Base-by-base conservation (phyloP, 1,284 basidiomycete genomes). In the Salmacisia buchloeana region DNA sequence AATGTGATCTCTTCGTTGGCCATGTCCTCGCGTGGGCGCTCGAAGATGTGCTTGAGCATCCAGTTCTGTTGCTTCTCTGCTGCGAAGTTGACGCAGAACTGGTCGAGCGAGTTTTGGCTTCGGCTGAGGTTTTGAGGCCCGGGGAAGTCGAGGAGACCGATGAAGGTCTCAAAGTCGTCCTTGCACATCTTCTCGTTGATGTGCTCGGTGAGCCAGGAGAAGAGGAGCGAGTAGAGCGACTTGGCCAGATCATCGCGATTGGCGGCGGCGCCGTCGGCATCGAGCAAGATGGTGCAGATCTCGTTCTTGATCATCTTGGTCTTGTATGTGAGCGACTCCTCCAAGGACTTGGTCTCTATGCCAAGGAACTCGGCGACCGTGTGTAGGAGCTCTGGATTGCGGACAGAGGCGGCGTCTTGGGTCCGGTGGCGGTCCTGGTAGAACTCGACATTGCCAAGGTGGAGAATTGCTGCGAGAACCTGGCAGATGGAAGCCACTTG, bases 361-460 rank as follows among this genome's bases (percentile, higher is more conserved):
- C 94, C 94, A 13, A 98, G 84, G 80, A 97, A 97, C 62, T 94
- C 91, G 15, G 93, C 88, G 10, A 93, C 91, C 36, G 90, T 86
- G 36, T 85, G 84, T 21, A 96, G 85, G 1, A 88, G 82, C 61
- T 96, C 91, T 18, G 70, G 69, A 23, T 76, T 75, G 63, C 71
- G 69, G 3, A 79, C 67, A 2, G 71, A 73, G 34, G 75, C 76
- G 3, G 75, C 65, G 36, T 78, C 76, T 52, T 72, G 70, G 3
- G 74, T 75, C 39, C 73, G 66, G 39, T 75, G 73, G 36, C 68
- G 63, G 63, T 75, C 74, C 35, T 76, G 69, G 59, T 84, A 87
- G 81, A 98, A 98, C 71, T 96, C 91, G 67, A 98, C 85, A 79
- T 97, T 96, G 27, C 94, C 94, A 35, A 97, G 87, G 78, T 97